Evolutionary conservation across 169 alveolate genomes (phyloP), one percentile per base, ranked within the genome.

Genomic region (Eimeria tenella): DNA sequence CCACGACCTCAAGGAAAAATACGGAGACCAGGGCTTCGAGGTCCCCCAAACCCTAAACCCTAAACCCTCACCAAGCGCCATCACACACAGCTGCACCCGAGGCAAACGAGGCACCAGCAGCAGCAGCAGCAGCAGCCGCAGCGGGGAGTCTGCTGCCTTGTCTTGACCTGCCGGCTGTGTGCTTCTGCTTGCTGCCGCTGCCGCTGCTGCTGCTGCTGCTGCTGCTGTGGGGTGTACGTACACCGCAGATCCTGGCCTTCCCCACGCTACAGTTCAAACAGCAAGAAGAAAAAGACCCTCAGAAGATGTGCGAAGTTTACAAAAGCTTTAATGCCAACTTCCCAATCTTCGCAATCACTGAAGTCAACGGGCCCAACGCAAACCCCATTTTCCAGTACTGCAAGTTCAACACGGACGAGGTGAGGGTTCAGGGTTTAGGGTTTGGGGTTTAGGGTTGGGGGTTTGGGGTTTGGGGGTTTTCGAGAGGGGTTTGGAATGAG

Each of bases 331-430:
- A 86, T 56, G 68, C 53, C 23, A 55, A 52, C 25, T 86, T 65
- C 73, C 84, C 83, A 4, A 25, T 86, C 17, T 86, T 86, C 19
- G 93, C 68, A 19, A 42, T 52, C 7, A 68, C 93, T 4, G 55
- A 42, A 5, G 93, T 86, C 25, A 86, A 86, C 31, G 93, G 93
- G 13, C 83, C 68, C 4, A 53, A 70, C 52, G n/a, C 84, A 17
- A 63, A 86, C 53, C 93, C 93, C 25, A 56, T 86, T 4, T 86
- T 86, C 25, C 84, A 6, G 19, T 86, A 86, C 73, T 86, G 93
- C 84, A 86, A 86, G 25, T 70, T 52, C 49, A 8, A 86, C 63
- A n/a, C 83, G 25, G 84, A 86, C 4, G 93, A 86, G 70, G 93
- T 86, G 68, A 42, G 88, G 31, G 42, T 31, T 31, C 2, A 31